A percentile compares a stretch with the other conserved stretches of the same genome.
Conservation (phyloP, 2,329 filamentous ascomycete genomes). For the Cladosporium sp. region DNA sequence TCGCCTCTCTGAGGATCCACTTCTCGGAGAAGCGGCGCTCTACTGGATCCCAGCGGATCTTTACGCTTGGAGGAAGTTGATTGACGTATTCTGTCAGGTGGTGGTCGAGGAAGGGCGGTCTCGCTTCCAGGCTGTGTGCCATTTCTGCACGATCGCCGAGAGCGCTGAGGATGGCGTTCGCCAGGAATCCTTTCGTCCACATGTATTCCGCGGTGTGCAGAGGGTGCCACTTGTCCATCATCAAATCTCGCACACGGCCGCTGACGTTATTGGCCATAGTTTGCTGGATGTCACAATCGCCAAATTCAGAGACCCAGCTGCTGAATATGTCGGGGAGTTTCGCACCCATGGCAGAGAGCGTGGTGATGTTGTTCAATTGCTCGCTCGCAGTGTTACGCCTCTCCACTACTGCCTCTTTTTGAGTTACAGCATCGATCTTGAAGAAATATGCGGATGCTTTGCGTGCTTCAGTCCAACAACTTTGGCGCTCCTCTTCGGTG, state of each 20-base stretch:
- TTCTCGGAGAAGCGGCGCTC: slow-evolving; percentile 17
- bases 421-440: neutral
- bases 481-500: neutral
- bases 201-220: slow-evolving; percentile 11
- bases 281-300: neutral
- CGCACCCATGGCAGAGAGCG: neutral
- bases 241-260: slow-evolving; percentile 1
- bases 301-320: neutral
- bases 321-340: neutral
- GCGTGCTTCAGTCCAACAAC: neutral
- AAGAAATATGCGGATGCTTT: neutral
- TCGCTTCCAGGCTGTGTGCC: slow-evolving; percentile 28
- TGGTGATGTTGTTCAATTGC: slow-evolving; percentile 5
- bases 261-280: neutral
- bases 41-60: slow-evolving; percentile 15
- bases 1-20: slow-evolving; percentile 24
- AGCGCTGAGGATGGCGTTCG: slow-evolving; percentile 10
- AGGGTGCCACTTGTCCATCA: slow-evolving; percentile 11
- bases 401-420: neutral
- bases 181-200: slow-evolving; percentile 7
- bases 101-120: slow-evolving; percentile 32
- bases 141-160: slow-evolving; percentile 17
- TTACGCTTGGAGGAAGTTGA: slow-evolving; percentile 29
- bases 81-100: slow-evolving; percentile 31
- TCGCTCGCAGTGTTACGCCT: neutral